Conservation (phyloP, 2,329 filamentous ascomycete genomes). For the Raffaelea albimanens region DNA sequence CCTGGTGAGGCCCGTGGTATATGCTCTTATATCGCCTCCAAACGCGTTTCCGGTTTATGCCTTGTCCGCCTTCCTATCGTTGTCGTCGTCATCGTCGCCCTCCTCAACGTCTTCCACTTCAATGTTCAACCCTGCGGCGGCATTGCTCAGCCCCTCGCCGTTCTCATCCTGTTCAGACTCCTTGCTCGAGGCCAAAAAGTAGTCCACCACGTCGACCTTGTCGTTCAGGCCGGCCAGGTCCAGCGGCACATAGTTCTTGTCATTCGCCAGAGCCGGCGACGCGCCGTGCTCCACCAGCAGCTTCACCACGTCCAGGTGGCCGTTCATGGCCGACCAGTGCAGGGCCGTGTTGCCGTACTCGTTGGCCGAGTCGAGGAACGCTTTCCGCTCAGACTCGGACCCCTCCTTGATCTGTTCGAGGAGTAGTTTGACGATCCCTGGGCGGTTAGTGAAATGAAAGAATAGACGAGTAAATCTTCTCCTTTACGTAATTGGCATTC, state of each 20-base stretch:
- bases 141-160: constrained; percentile 2
- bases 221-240: constrained; percentile 65
- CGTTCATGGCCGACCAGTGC: constrained; percentile 89
- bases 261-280: constrained; percentile 68
- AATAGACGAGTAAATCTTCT: no score
- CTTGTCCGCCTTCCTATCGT: neutral
- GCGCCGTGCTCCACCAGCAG: constrained; percentile 67
- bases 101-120: constrained; percentile 2
- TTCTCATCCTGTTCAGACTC: constrained; percentile 29
- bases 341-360: constrained; percentile 80
- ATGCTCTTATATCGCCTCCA: no score
- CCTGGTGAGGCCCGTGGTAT: no score
- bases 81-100: neutral
- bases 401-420: constrained; percentile 31
- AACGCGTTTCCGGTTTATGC: no score
- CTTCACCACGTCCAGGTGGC: constrained; percentile 74
- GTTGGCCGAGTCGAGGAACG: constrained; percentile 62
- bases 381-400: constrained; percentile 30
- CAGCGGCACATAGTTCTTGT: constrained; percentile 71
- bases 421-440: constrained; percentile 36
- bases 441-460: neutral
- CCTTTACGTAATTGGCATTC: no score
- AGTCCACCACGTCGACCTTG: constrained; percentile 55
- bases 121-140: constrained; percentile 2
- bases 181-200: constrained; percentile 41